Evolutionary conservation across 129 eudicot species (phyloP), one percentile per base, ranked within the genome.

Genomic region (Lactuca sativa): DNA sequence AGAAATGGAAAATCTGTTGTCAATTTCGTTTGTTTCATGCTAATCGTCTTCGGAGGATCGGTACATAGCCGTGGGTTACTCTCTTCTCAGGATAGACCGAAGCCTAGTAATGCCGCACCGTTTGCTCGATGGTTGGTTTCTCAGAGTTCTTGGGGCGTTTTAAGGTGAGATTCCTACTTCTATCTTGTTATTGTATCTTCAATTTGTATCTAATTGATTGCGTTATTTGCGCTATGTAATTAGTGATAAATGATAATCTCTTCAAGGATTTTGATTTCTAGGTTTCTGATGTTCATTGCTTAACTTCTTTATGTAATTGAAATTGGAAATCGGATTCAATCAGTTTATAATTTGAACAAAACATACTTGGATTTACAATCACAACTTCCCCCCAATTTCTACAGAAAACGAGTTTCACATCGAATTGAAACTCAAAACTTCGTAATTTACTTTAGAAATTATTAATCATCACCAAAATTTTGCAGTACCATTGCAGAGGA

Each of bases 71-170:
- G 90, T 9, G 83, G 74, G 18, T 67, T 85, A 72, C 37, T 68
- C 62, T 71, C 82, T 58, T 67, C 82, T 49, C 71, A 64, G 57
- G 48, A 61, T 56, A 80, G 90, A 55, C 97, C 97, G 6, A 54
- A 47, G 21, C 91, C 82, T 43, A 65, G 67, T 36, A 79, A 82
- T 59, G 81, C 81, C 18, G 95, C 91, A 59, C 61, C 84, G 18
- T 92, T 86, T 64, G 97, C 97, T 77, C 88, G 97, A 49, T 92
- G 97, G 97, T 51, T 92, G 76, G 95, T 88, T 72, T 88, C 91
- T 41, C 89, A 80, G 72, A 78, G 77, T 63, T 88, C 98, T 6
- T 92, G 98, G 98, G 98, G 96, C 0, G 86, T 88, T 62, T 84
- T 92, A 55, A 92, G 80, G 98, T 88, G 75, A 48, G n/a, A 3